phyloP scores from a whole-genome alignment of 805 yeast genomes.

The Metschnikowia dekortorum region DNA sequence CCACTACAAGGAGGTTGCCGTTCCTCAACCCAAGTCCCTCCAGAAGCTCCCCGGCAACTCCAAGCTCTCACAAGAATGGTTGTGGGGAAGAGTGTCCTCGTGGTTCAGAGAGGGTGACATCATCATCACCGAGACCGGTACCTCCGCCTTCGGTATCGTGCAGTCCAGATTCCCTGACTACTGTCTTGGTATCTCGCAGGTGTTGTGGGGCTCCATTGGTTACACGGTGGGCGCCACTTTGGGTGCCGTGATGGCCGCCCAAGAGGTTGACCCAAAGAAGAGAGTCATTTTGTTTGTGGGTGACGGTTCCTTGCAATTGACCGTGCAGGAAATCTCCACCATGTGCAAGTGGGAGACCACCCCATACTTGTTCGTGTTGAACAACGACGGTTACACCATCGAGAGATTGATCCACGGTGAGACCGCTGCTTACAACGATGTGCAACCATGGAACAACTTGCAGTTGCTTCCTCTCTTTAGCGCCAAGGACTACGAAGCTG shows the following conservation, averaged over 20 bases:
- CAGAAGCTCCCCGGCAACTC: slow-evolving; percentile 38
- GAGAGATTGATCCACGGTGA: slow-evolving; percentile 39
- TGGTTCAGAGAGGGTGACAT: slow-evolving; percentile 28
- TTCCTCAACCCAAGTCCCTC: slow-evolving; percentile 48
- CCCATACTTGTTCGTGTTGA: slow-evolving; percentile 36
- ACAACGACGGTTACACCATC: slow-evolving; percentile 38
- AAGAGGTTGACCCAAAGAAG: slow-evolving; percentile 23
- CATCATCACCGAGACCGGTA: slow-evolving; percentile 26
- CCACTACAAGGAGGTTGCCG: slow-evolving; percentile 48
- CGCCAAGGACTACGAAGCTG: slow-evolving; percentile 26
- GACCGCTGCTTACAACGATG: slow-evolving; percentile 33
- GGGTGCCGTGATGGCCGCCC: slow-evolving; percentile 27
- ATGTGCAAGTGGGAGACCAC: slow-evolving; percentile 33
- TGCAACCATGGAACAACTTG: slow-evolving; percentile 37
- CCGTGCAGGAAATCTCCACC: slow-evolving; percentile 38
- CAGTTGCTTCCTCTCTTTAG: slow-evolving; percentile 30
- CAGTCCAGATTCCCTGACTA: slow-evolving; percentile 23
- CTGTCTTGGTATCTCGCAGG: slow-evolving; percentile 24
- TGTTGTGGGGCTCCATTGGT: slow-evolving; percentile 28
- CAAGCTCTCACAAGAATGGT: slow-evolving; percentile 22
- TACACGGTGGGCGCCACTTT: slow-evolving; percentile 27
- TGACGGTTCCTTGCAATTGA: slow-evolving; percentile 39
- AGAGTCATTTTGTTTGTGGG: slow-evolving; percentile 40
- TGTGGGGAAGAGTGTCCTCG: slow-evolving; percentile 22
- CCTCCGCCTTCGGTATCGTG: slow-evolving; percentile 26